Percentiles rank a stretch among this genome's conserved stretches.
These are phyloP conservation scores for Acer negundo DNA, from an alignment of 345 rosid genomes.

Conservation along the genomic window DNA sequence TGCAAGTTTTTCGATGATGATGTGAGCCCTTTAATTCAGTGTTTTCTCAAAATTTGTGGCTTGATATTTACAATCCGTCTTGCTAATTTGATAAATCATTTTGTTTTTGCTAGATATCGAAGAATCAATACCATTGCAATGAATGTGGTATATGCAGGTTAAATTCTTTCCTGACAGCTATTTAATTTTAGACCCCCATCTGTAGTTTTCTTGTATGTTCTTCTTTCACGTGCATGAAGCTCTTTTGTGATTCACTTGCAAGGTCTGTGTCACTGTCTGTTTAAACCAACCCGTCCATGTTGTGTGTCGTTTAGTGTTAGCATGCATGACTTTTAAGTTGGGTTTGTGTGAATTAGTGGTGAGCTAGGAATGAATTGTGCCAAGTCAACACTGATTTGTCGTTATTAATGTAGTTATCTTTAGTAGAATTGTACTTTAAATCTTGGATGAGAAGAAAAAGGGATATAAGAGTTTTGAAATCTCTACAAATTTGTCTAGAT, in stretches of 20 bases:
- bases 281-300: not conserved
- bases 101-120: constrained; percentile 42
- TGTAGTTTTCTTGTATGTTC: not conserved
- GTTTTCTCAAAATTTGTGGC: not conserved
- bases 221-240: not conserved
- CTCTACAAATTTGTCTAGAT: not conserved
- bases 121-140: constrained; percentile 58
- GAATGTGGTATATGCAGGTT: constrained; percentile 70
- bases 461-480: not conserved
- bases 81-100: not conserved
- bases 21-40: constrained; percentile 31
- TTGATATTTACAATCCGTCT: not conserved
- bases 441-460: not conserved
- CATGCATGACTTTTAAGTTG: too few species aligned
- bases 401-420: not conserved
- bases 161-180: not conserved
- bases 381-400: not conserved
- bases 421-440: not conserved
- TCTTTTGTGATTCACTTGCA: not conserved
- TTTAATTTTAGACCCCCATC: not conserved
- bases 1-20: constrained; percentile 82
- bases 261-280: too few species aligned
- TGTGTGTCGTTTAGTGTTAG: not conserved
- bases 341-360: not conserved
- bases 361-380: not conserved